phyloP scores from a whole-genome alignment of 225 moss, liverwort and hornwort species.

The Physcomitrellopsis africana region DNA sequence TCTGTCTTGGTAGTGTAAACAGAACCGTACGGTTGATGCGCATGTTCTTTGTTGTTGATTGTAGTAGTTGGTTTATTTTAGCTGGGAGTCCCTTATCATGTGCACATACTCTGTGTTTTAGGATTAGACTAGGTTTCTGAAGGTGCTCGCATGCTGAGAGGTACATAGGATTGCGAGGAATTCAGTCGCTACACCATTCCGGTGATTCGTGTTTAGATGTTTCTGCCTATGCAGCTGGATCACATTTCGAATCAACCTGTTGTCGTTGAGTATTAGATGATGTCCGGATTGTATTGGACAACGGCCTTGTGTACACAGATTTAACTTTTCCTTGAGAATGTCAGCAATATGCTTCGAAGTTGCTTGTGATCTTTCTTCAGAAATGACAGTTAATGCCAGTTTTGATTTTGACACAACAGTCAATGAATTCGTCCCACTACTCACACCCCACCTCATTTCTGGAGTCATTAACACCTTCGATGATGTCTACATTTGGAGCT shows the following conservation, averaged over 20 bases:
- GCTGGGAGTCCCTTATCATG: not conserved
- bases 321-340: not conserved
- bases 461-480: not conserved
- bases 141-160: slow-evolving; percentile 2
- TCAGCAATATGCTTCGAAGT: not conserved
- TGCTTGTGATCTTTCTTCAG: not conserved
- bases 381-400: not conserved
- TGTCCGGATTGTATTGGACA: not conserved
- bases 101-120: not conserved
- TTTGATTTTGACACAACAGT: not conserved
- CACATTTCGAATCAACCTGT: not conserved
- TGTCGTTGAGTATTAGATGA: too few species aligned
- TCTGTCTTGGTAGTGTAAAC: not conserved
- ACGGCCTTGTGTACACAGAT: not conserved
- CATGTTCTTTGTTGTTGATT: not conserved
- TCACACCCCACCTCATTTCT: not conserved
- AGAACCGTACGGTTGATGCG: not conserved
- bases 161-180: not conserved
- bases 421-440: not conserved
- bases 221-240: not conserved
- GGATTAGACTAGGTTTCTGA: not conserved
- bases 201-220: not conserved
- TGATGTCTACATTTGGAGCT: not conserved
- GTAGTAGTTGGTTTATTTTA: not conserved
- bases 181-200: not conserved